A percentile compares a stretch with the other conserved stretches of the same genome.
These are phyloP conservation scores for Tolypocladium tropicale DNA, from an alignment of 2,329 filamentous ascomycete genomes.

Conservation along the genomic window DNA sequence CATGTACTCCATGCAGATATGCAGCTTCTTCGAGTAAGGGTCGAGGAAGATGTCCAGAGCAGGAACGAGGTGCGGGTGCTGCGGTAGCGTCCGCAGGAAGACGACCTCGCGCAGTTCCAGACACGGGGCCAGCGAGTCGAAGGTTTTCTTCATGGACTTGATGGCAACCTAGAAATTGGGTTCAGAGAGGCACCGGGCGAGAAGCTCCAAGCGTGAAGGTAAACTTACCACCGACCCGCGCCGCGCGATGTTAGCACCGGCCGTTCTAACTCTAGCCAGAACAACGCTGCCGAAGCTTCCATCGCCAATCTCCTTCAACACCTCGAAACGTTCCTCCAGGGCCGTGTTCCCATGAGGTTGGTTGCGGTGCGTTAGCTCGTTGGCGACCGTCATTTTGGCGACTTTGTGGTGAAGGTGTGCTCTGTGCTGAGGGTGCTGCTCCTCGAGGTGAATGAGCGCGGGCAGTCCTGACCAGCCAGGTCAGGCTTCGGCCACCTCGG, in stretches of 20 bases:
- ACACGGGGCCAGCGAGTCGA: conserved; percentile 84
- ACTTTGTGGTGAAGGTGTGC: background rate
- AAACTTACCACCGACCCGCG: conserved; percentile 80
- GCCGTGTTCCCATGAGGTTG: conserved; percentile 50
- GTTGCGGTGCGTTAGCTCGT: conserved; percentile 62
- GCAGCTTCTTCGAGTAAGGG: conserved; percentile 88
- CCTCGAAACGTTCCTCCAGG: conserved; percentile 90
- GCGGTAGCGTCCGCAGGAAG: conserved; percentile 81
- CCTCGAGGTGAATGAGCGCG: background rate
- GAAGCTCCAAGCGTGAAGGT: background rate
- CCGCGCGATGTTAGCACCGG: conserved; percentile 78
- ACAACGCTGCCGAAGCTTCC: conserved; percentile 96
- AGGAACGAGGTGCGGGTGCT: conserved; percentile 87
- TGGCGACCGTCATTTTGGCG: conserved; percentile 27
- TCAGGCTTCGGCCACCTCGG: background rate
- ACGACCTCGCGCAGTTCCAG: conserved; percentile 93
- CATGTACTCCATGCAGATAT: conserved; percentile 99
- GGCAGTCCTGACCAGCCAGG: background rate
- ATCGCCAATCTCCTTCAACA: conserved; percentile 97
- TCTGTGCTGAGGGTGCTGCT: background rate
- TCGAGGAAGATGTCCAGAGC: conserved; percentile 97
- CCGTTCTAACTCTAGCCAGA: conserved; percentile 81
- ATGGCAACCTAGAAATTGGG: conserved; percentile 68
- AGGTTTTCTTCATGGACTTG: conserved; percentile 99
- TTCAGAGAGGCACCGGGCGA: conserved; percentile 3